Base-by-base conservation (phyloP, 2,329 filamentous ascomycete species). In the Cladosporium cucumerinum region DNA sequence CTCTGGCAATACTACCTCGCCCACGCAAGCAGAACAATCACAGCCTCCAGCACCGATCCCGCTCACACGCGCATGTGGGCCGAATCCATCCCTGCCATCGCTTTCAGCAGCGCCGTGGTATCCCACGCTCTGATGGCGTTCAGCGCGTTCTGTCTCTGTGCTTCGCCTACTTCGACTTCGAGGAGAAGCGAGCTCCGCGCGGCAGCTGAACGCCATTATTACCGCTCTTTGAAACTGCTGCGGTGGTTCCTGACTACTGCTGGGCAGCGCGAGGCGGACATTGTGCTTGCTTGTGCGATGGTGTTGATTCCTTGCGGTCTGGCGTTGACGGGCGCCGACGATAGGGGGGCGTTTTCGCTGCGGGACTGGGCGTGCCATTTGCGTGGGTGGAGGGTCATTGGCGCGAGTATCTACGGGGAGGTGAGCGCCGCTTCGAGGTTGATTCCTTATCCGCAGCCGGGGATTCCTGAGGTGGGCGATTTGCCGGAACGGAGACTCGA, bases 1-100 rank as follows among this genome's bases (percentile, higher is more conserved):
- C 51, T 65, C 18, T 54, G 49, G 64, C 58, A 65, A 55, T 46
- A 65, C 39, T 65, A 65, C 25, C 64, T 65, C 39, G 39, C 16
- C 30, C 59, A 62, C 26, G 57, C 58, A 2, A 36, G 30, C 28
- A 34, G 51, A 23, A 65, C 58, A 16, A 62, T 65, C 25, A 21
- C 32, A 11, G 26, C 43, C 25, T 30, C 58, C 28, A 52, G 59
- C 21, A 61, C 51, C 25, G 55, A 58, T 14, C 32, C 55, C 18
- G n/a, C 34, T 18, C 55, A 58, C 23, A 58, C 55, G 34, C 34
- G 36, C 11, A 58, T 58, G 55, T 58, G 55, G 55, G 34, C 14
- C 5, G 26, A 23, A 25, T 43, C 55, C 12, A 11, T 58, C 21
- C 55, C 55, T 28, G 36, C 55, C 5, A 30, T 58, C 6, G 55